These are phyloP conservation scores for Pyrenophora tritici-repentis DNA, from an alignment of 2,329 filamentous ascomycete genomes.

Conservation along the genomic window DNA sequence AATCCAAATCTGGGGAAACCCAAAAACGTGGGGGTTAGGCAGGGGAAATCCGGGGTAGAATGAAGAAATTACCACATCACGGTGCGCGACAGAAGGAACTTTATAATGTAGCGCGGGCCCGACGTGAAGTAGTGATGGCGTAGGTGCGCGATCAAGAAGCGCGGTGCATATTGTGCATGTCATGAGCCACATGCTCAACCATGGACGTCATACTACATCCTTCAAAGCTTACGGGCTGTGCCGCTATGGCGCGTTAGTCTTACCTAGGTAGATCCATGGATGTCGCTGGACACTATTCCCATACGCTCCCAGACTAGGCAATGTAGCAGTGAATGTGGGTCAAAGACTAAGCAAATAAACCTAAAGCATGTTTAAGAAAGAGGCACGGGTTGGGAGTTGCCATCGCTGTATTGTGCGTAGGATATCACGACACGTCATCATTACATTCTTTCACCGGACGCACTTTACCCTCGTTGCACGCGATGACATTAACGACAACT, in stretches of 20 bases:
- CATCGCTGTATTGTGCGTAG: neutral
- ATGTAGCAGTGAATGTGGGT: conserved; percentile 19
- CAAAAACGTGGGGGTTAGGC: conserved; percentile 1
- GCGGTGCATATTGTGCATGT: conserved; percentile 10
- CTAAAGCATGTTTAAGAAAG: conserved; percentile 2
- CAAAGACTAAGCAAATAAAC: conserved; percentile 10
- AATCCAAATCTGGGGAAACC: neutral
- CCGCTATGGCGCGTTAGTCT: conserved; percentile 16
- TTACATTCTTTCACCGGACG: neutral
- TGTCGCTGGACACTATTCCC: conserved; percentile 6
- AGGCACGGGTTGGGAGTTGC: neutral
- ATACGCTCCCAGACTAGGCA: conserved; percentile 14
- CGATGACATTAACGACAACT: neutral
- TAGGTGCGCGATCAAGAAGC: neutral
- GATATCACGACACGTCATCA: neutral
- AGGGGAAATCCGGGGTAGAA: conserved; percentile 2
- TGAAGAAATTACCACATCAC: conserved; percentile 4
- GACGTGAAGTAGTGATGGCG: conserved; percentile 2
- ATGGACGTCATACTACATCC: conserved; percentile 22
- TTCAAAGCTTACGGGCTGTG: conserved; percentile 8
- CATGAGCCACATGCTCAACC: conserved; percentile 9
- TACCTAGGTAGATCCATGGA: neutral
- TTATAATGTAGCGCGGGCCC: conserved; percentile 5
- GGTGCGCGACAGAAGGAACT: neutral
- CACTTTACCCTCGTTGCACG: neutral